These are phyloP conservation scores for Xylaria sp. DNA, from an alignment of 2,329 filamentous ascomycete species.

Conservation along the genomic window DNA sequence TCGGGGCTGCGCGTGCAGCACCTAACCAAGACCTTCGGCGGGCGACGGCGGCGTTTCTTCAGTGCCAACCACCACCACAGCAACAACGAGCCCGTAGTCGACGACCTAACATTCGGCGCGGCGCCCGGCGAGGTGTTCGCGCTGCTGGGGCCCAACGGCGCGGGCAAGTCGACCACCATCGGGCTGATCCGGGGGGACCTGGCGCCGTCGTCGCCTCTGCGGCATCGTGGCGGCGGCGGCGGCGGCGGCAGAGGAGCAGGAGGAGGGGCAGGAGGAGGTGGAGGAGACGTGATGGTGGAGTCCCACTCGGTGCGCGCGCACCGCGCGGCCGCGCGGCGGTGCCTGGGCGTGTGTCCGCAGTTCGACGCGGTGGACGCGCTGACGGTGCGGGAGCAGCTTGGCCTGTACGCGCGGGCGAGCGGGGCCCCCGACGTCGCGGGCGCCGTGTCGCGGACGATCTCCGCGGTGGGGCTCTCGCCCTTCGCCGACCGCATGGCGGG, in stretches of 20 bases:
- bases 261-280: constrained; percentile 67
- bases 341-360: constrained; percentile 90
- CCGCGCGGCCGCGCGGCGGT: constrained; percentile 70
- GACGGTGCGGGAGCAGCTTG: constrained; percentile 84
- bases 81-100: constrained; percentile 74
- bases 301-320: constrained; percentile 73
- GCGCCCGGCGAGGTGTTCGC: constrained; percentile 79
- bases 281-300: constrained; percentile 81
- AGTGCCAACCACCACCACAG: too few relatives aligned
- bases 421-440: constrained; percentile 75
- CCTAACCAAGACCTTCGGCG: constrained; percentile 75
- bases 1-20: constrained; percentile 76
- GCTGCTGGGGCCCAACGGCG: constrained; percentile 86
- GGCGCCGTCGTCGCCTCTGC: constrained; percentile 50
- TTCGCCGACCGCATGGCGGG: constrained; percentile 76
- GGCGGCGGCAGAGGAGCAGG: constrained; percentile 55
- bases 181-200: constrained; percentile 88
- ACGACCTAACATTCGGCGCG: constrained; percentile 81
- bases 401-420: constrained; percentile 84
- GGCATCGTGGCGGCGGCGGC: constrained; percentile 53
- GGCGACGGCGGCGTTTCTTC: too few relatives aligned
- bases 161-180: constrained; percentile 89
- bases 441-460: constrained; percentile 78
- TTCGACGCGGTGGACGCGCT: constrained; percentile 87
- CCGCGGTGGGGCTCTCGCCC: constrained; percentile 73